phyloP scores from a whole-genome alignment of 371 early-diverging fungal genomes.

The Mucor velutinosus region DNA sequence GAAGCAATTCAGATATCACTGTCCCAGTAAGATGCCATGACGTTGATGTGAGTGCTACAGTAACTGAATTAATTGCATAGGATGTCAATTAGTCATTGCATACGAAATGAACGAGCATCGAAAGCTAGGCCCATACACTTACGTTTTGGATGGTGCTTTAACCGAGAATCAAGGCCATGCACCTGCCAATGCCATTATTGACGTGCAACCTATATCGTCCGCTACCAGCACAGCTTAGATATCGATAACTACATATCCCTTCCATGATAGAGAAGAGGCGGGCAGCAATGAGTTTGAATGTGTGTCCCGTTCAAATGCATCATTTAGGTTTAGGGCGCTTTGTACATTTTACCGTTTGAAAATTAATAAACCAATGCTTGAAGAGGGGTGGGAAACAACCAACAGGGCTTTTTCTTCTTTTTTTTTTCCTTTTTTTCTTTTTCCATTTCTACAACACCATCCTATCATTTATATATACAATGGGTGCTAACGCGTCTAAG shows the following conservation, averaged over 20 bases:
- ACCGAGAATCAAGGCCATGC: conserved; percentile 62
- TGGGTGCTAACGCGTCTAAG: conserved; percentile 31
- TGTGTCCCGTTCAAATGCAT: background rate
- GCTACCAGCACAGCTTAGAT: background rate
- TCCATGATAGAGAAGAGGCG: background rate
- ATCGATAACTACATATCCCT: background rate
- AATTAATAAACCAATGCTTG: conserved; percentile 8
- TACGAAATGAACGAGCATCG: conserved; percentile 63
- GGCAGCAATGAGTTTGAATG: background rate
- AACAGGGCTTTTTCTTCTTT: background rate
- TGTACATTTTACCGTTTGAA: conserved; percentile 1
- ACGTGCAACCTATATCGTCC: conserved; percentile 11
- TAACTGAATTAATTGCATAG: conserved; percentile 13
- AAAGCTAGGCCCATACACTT: conserved; percentile 61
- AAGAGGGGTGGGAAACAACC: background rate
- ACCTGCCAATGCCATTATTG: conserved; percentile 44
- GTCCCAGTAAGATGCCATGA: conserved; percentile 46
- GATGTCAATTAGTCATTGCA: conserved; percentile 58
- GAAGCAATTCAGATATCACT: conserved; percentile 64
- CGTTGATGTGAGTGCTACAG: background rate
- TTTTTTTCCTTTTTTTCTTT: background rate
- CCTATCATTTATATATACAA: background rate
- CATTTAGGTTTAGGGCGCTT: background rate
- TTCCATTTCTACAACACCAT: background rate
- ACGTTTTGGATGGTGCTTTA: conserved; percentile 63